Evolutionary conservation across 768 basidiomycete genomes (phyloP).

Genomic region (Cantharellus cinnabarinus): DNA sequence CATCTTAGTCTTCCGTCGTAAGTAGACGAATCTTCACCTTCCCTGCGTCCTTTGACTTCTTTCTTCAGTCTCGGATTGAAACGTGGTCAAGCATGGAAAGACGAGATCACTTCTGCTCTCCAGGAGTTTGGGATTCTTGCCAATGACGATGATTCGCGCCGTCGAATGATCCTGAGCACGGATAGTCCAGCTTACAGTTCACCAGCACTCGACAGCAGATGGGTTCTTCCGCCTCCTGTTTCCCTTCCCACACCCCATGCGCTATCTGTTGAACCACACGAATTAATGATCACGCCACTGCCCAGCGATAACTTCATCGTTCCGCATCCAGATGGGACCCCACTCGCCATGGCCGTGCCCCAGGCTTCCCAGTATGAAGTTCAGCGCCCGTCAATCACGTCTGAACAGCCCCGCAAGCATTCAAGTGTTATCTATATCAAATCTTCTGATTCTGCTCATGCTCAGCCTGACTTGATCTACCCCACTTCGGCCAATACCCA

Average conservation of each 20-base stretch:
- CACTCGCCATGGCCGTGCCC: neutral
- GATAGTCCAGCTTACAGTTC: neutral
- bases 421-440: neutral
- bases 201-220: neutral
- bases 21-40: neutral
- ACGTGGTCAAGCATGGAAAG: neutral
- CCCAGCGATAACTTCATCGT: neutral
- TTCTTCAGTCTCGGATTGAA: neutral
- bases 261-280: neutral
- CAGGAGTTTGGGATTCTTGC: conserved; percentile 2
- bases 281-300: neutral
- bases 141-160: neutral
- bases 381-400: neutral
- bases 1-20: neutral
- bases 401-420: neutral
- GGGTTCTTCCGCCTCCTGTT: neutral
- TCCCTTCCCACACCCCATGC: neutral
- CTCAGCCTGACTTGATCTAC: neutral
- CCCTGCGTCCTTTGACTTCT: neutral
- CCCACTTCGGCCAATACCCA: neutral
- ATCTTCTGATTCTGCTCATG: neutral
- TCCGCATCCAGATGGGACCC: neutral
- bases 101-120: neutral
- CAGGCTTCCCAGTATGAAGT: neutral
- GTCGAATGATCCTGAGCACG: neutral